These are phyloP conservation scores for Dactylellina sp. DNA, from an alignment of 2,329 filamentous ascomycete genomes.

Conservation along the genomic window DNA sequence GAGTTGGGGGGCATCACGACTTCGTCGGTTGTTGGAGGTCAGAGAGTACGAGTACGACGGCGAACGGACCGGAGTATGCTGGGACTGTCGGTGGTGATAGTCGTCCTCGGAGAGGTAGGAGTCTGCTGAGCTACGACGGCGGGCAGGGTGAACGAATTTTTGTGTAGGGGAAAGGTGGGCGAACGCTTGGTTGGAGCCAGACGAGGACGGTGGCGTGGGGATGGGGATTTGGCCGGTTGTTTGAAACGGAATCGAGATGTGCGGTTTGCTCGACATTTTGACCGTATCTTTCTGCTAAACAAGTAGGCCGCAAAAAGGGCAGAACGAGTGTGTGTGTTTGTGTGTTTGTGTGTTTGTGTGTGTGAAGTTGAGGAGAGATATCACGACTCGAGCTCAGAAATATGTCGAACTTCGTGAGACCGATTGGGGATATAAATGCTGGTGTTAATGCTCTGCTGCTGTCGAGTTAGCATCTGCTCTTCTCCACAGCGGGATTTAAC, in stretches of 20 bases:
- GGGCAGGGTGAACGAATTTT: constrained; percentile 51
- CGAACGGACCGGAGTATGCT: constrained; percentile 6
- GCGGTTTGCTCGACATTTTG: constrained; percentile 19
- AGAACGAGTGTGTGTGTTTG: background rate
- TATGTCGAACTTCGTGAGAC: background rate
- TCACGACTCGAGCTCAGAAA: background rate
- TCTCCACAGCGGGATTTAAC: constrained; percentile 55
- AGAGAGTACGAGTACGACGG: constrained; percentile 43
- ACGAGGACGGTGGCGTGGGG: constrained; percentile 40
- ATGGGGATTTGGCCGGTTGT: constrained; percentile 33
- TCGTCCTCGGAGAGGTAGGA: constrained; percentile 35
- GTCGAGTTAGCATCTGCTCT: background rate
- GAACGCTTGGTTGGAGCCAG: constrained; percentile 50
- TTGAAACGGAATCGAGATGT: constrained; percentile 41
- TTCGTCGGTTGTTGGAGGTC: constrained; percentile 16
- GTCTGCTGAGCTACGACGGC: constrained; percentile 49
- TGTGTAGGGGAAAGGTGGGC: constrained; percentile 26
- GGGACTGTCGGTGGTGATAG: background rate
- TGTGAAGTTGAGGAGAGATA: constrained; percentile 15
- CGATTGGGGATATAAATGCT: constrained; percentile 13
- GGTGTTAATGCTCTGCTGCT: background rate
- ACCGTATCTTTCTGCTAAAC: background rate
- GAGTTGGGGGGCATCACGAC: constrained; percentile 13
- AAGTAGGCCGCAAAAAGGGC: too few relatives aligned
- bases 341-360: too few relatives aligned